These are phyloP conservation scores for Nematodospora anomalae DNA, from an alignment of 1,139 yeast genomes.

Conservation along the genomic window DNA sequence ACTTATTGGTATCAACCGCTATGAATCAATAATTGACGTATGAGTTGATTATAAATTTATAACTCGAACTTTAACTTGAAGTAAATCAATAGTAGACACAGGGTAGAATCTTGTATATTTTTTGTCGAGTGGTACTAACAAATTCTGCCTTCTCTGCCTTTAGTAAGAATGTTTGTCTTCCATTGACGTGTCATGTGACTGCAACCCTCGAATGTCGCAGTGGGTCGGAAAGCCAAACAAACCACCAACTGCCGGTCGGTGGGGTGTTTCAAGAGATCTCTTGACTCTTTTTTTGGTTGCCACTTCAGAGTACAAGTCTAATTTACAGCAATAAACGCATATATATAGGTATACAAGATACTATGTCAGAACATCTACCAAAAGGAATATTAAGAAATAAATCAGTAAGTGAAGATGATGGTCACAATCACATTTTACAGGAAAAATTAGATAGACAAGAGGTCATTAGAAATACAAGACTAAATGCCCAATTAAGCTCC, in stretches of 20 bases:
- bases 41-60: no score
- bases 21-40: no score
- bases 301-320: no score
- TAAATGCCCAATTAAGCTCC: conserved; percentile 38
- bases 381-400: conserved; percentile 47
- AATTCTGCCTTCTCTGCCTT: not conserved
- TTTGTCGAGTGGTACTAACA: not conserved
- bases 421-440: conserved; percentile 6
- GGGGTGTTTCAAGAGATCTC: no score
- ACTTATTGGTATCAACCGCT: no score
- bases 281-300: not conserved
- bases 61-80: no score
- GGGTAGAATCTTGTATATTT: no score
- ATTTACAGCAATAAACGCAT: no score
- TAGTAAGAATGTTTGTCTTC: not conserved
- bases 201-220: not conserved
- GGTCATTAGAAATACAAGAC: conserved; percentile 43
- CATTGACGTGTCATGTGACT: not conserved
- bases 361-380: conserved; percentile 29
- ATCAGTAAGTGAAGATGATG: conserved; percentile 18
- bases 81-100: no score
- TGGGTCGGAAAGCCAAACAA: no score
- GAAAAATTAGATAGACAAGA: conserved; percentile 43
- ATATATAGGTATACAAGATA: no score
- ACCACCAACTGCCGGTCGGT: no score